Evolutionary conservation across 441 rosid species (phyloP), one percentile per base, ranked within the genome.

Genomic region (California macrophylla): DNA sequence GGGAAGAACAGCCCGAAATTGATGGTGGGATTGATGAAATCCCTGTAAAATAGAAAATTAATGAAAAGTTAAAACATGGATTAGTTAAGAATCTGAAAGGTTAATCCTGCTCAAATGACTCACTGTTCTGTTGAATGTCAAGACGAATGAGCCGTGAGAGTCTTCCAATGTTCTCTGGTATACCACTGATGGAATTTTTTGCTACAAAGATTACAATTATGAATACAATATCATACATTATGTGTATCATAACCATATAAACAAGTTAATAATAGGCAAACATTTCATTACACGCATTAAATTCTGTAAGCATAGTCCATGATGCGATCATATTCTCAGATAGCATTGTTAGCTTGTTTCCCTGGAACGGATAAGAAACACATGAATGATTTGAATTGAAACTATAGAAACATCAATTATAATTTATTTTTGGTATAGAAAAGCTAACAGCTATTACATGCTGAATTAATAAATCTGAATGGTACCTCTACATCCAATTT

Each of bases 51-150:
- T 52, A 66, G 62, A 38, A 40, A 36, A 73, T 9, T 40, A 2
- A 8, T 60, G 29, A 73, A 68, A 69, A 29, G 30, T 56, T 24
- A 61, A 66, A 56, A 2, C 20, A 45, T 45, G 52, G 52, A 29
- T 63, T 12, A 2, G 52, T 24, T 30, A 58, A 70, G 34, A 50
- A 72, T 54, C 71, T 64, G 65, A 9, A 76, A 65, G 72, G 61
- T 13, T 60, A 64, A 15, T 63, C 47, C 54, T 50, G 21, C 64
- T 69, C 47, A 26, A 52, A 72, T 74, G 50, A 82, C 93, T 86
- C 78, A 93, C 98, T 85, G 80, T 93, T 93, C 76, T 88, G 97
- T 73, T 88, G 98, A 80, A 91, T 88, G 76, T 93, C 96, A 77
- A 93, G 89, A 74, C 96, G 89, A 67, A 93, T 84, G 79, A 93